Evolutionary conservation across 2,329 filamentous ascomycete genomes (phyloP).

Genomic region (Talaromyces sp.): DNA sequence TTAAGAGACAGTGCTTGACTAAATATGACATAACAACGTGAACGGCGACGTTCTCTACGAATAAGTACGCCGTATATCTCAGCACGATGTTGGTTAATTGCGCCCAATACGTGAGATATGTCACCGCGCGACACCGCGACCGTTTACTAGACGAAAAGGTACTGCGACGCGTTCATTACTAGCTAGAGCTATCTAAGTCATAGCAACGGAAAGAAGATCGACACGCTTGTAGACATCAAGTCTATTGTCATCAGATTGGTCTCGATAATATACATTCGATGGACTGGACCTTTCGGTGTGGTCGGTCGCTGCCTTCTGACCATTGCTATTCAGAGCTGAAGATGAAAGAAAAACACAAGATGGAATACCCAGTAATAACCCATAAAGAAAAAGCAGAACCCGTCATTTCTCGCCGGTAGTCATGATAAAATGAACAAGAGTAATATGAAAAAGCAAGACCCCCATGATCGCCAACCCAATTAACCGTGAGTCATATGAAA

Average conservation of each 20-base stretch:
- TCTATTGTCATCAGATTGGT: conserved; percentile 21
- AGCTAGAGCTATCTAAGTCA: conserved; percentile 3
- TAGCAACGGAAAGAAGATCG: conserved; percentile 12
- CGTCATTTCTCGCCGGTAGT: conserved; percentile 46
- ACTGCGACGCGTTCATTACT: conserved; percentile 6
- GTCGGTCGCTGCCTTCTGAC: conserved; percentile 18
- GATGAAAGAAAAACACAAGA: conserved; percentile 22
- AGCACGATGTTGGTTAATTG: not conserved
- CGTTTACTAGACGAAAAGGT: not conserved
- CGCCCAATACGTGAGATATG: no score
- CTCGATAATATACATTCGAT: conserved; percentile 22
- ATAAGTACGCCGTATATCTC: not conserved
- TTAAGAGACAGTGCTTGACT: not conserved
- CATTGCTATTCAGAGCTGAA: conserved; percentile 20
- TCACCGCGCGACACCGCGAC: not conserved
- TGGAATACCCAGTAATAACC: conserved; percentile 37
- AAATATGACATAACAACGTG: not conserved
- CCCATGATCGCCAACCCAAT: conserved; percentile 42
- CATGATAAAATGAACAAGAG: conserved; percentile 32
- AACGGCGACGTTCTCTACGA: not conserved
- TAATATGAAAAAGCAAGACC: conserved; percentile 29
- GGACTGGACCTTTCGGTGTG: conserved; percentile 8
- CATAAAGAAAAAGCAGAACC: conserved; percentile 38
- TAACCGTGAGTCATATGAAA: conserved; percentile 29
- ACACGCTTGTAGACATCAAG: conserved; percentile 17